Conservation (phyloP, 148 eudicot genomes). For the Pouteria glomerata region DNA sequence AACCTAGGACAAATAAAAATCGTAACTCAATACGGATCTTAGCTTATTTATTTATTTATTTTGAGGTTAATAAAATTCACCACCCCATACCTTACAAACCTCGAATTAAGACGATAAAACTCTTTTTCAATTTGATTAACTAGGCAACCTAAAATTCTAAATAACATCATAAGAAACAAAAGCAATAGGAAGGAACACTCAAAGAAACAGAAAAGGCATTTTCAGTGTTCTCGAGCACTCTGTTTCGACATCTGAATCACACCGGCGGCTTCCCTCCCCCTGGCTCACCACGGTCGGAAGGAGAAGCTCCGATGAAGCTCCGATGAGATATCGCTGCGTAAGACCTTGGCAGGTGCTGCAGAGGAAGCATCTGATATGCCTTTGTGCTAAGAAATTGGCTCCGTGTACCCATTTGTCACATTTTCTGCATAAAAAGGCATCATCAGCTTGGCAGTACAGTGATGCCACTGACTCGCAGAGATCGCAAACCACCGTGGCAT, state of each 20-base stretch:
- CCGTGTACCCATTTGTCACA: slow-evolving; percentile 40
- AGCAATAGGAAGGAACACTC: neutral
- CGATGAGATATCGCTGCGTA: slow-evolving; percentile 22
- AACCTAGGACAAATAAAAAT: no score
- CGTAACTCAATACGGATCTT: no score
- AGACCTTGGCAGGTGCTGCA: slow-evolving; percentile 31
- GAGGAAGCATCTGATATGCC: slow-evolving; percentile 29
- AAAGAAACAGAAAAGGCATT: slow-evolving; percentile 17
- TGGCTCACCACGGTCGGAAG: slow-evolving; percentile 6
- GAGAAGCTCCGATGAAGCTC: slow-evolving; percentile 15
- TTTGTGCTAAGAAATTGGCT: slow-evolving; percentile 36
- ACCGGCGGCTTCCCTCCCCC: slow-evolving; percentile 17
- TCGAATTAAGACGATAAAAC: no score
- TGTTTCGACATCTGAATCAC: neutral
- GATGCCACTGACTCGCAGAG: slow-evolving; percentile 26
- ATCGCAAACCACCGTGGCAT: slow-evolving; percentile 21
- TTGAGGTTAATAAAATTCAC: neutral
- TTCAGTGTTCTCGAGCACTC: slow-evolving; percentile 5
- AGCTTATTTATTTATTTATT: no score
- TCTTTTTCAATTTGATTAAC: neutral
- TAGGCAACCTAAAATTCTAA: neutral
- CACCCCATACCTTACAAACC: neutral
- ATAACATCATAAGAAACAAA: neutral
- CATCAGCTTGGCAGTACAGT: slow-evolving; percentile 33
- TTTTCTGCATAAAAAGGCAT: slow-evolving; percentile 31